Percentiles rank a stretch among this genome's conserved stretches.
Evolutionary conservation across 257 asterid genomes (phyloP).

Genomic region (Plectranthus barbatus): DNA sequence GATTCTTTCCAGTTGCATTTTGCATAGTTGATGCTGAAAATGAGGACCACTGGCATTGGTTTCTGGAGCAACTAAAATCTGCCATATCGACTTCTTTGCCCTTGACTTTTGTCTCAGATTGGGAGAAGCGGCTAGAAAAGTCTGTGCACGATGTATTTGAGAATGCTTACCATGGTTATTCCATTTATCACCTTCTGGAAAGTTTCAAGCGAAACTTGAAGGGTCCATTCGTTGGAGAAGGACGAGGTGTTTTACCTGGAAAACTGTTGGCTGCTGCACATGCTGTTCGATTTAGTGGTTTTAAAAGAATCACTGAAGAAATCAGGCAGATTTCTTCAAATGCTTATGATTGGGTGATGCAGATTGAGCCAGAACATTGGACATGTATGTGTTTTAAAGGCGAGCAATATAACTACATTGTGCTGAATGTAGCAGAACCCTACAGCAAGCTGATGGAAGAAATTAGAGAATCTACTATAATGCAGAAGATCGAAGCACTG

Average conservation of each 20-base stretch:
- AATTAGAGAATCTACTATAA: conserved; percentile 55
- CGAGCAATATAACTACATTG: conserved; percentile 52
- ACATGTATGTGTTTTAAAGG: conserved; percentile 55
- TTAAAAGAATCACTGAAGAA: conserved; percentile 53
- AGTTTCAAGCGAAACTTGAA: conserved; percentile 68
- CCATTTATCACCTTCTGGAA: conserved; percentile 72
- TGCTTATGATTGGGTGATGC: conserved; percentile 64
- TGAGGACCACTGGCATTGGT: conserved; percentile 69
- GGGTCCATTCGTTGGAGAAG: conserved; percentile 82
- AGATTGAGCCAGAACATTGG: conserved; percentile 68
- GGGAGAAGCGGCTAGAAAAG: conserved; percentile 58
- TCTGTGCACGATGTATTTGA: conserved; percentile 49
- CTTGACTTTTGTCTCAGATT: conserved; percentile 69
- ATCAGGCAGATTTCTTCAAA: conserved; percentile 51
- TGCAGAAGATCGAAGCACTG: conserved; percentile 77
- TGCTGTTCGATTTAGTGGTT: conserved; percentile 47
- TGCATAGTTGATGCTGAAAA: conserved; percentile 64
- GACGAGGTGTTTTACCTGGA: conserved; percentile 65
- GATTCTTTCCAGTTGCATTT: conserved; percentile 75
- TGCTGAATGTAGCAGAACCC: conserved; percentile 56
- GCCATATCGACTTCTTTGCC: conserved; percentile 43
- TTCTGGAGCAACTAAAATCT: conserved; percentile 68
- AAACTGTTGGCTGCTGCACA: conserved; percentile 66
- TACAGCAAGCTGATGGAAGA: conserved; percentile 59
- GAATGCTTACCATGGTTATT: conserved; percentile 62